Base-by-base conservation (phyloP, 768 basidiomycete genomes). In the Lentinus brumalis region DNA sequence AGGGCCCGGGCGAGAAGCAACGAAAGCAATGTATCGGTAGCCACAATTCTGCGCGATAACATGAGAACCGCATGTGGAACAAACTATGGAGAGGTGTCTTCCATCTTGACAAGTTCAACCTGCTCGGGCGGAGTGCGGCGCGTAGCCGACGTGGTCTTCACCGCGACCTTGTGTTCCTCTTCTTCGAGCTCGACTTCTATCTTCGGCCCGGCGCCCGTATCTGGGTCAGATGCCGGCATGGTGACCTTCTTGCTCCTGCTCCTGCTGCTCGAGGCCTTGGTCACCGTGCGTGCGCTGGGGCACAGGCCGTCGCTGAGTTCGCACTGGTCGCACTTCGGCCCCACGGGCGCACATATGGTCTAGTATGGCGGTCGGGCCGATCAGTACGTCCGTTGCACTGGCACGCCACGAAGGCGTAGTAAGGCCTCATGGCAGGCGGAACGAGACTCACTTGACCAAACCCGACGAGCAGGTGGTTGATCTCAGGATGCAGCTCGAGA, bases 401-500 rank as follows among this genome's bases (percentile, higher is more conserved):
- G 26, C 18, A 30, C n/a, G 35, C 18, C 18, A 58, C 47, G 26
- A 35, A 26, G 38, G 7, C 40, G 44, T 2, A 6, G 10, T 11
- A 42, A 40, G 38, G 9, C 35, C 35, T 35, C 21, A 26, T 26
- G 21, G 21, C 21, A 38, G 38, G 7, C 4, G 15, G 11, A 30
- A 16, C 18, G 38, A 47, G 12, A 53, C 74, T 31, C 62, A 90
- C 91, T 82, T 94, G 92, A 38, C 92, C 92, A 60, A 94, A 94
- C 0, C 92, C 91, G 4, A 94, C 92, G 0, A 94, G 80, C 72
- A 91, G 67, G 58, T 86, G 86, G 69, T 94, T 94, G 59, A 94
- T 92, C 29, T 92, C 86, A 2, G 76, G 78, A 61, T 90, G 87
- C 5, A 89, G 76, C 57, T 88, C 87, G 15, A 78, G 81, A 0